phyloP scores from a whole-genome alignment of 768 basidiomycete species.

The Phlebiopsis flavidoalba region DNA sequence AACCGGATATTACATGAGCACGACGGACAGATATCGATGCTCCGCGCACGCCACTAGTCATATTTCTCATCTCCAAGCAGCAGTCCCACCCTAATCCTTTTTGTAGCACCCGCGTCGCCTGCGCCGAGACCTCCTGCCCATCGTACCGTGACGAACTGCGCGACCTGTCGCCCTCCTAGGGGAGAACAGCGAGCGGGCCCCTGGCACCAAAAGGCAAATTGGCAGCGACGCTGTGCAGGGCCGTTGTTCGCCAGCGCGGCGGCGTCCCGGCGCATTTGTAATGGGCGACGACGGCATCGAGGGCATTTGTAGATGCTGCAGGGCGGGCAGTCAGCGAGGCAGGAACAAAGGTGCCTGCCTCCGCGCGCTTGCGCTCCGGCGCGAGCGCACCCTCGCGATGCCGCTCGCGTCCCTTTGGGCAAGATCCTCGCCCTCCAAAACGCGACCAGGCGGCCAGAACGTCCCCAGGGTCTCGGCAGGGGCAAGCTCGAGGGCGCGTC shows the following conservation, averaged over 20 bases:
- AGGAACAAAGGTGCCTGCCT: not conserved
- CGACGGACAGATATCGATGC: not conserved
- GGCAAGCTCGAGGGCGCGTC: slow-evolving; percentile 81
- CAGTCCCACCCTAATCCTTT: slow-evolving; percentile 97
- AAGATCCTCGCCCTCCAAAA: slow-evolving; percentile 63
- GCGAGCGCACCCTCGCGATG: slow-evolving; percentile 18
- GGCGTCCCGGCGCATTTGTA: slow-evolving; percentile 69
- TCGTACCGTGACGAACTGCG: slow-evolving; percentile 34
- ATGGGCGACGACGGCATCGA: slow-evolving; percentile 67
- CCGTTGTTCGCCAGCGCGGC: slow-evolving; percentile 73
- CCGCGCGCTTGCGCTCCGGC: not conserved
- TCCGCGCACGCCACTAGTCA: slow-evolving; percentile 6
- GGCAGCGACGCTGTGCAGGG: slow-evolving; percentile 73
- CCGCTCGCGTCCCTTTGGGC: slow-evolving; percentile 42
- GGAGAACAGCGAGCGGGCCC: slow-evolving; percentile 19
- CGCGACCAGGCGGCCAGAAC: slow-evolving; percentile 76
- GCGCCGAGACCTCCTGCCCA: slow-evolving; percentile 61
- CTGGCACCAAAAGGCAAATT: slow-evolving; percentile 64
- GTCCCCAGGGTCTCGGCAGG: slow-evolving; percentile 73
- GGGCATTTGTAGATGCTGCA: slow-evolving; percentile 57
- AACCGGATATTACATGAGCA: not conserved
- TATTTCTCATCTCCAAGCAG: slow-evolving; percentile 84
- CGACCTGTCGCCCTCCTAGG: slow-evolving; percentile 18
- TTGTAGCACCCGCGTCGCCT: slow-evolving; percentile 74
- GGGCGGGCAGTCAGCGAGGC: slow-evolving; percentile 51